Percentiles rank a stretch among this genome's conserved stretches.
Conservation (phyloP, 106 monocot species). For the Iris macrosiphon region DNA sequence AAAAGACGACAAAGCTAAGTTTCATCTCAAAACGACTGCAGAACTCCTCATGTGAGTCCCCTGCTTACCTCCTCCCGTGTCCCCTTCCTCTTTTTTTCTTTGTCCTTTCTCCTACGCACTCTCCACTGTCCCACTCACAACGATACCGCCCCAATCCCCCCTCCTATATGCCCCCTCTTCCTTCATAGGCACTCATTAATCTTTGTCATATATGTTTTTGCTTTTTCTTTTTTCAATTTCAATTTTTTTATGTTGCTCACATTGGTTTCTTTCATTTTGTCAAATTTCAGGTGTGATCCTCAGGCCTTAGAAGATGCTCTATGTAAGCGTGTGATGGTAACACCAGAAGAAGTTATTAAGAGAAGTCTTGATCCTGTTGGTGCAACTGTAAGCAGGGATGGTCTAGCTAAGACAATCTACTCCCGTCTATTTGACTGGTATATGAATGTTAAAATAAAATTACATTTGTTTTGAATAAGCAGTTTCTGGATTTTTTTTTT, state of each 20-base stretch:
- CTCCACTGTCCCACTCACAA: no score
- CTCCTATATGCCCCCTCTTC: no score
- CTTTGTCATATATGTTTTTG: no score
- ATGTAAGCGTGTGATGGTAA: constrained; percentile 90
- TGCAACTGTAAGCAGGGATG: constrained; percentile 87
- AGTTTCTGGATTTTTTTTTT: not conserved
- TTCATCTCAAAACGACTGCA: constrained; percentile 84
- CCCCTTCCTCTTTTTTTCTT: not conserved
- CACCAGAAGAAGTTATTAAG: constrained; percentile 98
- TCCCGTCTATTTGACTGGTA: constrained; percentile 98
- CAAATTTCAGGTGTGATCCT: constrained; percentile 77
- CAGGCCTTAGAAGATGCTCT: constrained; percentile 86
- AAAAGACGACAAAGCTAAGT: constrained; percentile 93
- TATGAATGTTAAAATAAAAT: not conserved
- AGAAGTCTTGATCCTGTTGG: constrained; percentile 76
- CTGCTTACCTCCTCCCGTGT: no score
- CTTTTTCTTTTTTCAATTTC: no score
- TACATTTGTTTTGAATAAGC: no score
- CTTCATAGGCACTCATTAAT: no score
- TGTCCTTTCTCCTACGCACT: not conserved
- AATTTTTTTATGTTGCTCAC: not conserved
- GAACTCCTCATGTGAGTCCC: constrained; percentile 91
- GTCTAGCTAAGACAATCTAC: constrained; percentile 94
- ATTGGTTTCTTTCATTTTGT: not conserved
- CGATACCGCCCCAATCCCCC: no score